Evolutionary conservation across 495 filamentous ascomycete genomes (phyloP).

Genomic region (Hypoxylon fuscum): DNA sequence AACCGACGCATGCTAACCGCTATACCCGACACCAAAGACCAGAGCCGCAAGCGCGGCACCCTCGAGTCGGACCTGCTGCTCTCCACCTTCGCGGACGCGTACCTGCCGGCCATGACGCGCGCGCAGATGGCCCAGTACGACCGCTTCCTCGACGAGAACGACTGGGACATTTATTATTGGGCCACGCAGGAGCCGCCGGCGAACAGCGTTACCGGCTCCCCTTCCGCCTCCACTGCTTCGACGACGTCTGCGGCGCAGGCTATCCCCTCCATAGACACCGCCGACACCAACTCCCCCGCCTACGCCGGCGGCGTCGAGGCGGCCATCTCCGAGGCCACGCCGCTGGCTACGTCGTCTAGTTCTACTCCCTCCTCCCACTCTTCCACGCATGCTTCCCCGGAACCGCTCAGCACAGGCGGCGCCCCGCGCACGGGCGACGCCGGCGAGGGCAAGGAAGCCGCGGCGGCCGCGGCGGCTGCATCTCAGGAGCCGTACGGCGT

Average conservation of each 20-base stretch:
- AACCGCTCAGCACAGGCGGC: constrained; percentile 34
- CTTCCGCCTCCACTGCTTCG: constrained; percentile 21
- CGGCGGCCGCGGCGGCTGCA: constrained; percentile 26
- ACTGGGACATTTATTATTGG: constrained; percentile 99
- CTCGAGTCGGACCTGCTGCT: constrained; percentile 95
- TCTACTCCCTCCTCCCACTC: neutral
- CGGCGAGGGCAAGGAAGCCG: constrained; percentile 38
- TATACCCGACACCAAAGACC: constrained; percentile 77
- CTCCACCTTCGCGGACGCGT: constrained; percentile 88
- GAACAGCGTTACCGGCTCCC: constrained; percentile 50
- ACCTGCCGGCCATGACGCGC: constrained; percentile 76
- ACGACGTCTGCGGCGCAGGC: constrained; percentile 58
- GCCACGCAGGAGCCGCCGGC: constrained; percentile 84
- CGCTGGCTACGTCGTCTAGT: constrained; percentile 1
- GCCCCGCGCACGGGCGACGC: constrained; percentile 24
- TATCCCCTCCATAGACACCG: constrained; percentile 44
- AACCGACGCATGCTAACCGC: no score
- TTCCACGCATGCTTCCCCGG: no score
- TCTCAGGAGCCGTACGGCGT: constrained; percentile 35
- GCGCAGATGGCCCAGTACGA: constrained; percentile 86
- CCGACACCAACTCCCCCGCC: constrained; percentile 45
- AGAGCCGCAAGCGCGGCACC: constrained; percentile 95
- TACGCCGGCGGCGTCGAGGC: constrained; percentile 54
- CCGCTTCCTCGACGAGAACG: constrained; percentile 95
- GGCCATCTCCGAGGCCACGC: constrained; percentile 20